Evolutionary conservation across 2,329 filamentous ascomycete genomes (phyloP).

Genomic region (Cladophialophora exuberans): DNA sequence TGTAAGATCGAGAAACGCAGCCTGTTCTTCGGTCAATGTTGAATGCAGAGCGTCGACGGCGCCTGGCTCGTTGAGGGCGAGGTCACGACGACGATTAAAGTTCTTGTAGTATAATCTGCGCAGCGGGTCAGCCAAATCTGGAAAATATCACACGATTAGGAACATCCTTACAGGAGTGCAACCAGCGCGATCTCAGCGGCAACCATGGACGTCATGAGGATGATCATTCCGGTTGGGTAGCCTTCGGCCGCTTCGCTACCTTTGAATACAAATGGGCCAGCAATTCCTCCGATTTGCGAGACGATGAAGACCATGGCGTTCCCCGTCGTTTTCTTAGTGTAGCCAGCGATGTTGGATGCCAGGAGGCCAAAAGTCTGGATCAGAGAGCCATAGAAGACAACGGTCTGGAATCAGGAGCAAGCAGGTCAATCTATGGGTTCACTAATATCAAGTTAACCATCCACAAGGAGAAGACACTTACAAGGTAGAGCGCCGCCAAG

Average conservation of each 20-base stretch:
- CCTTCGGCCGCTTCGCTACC: slow-evolving; percentile 3
- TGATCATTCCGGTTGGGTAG: slow-evolving; percentile 5
- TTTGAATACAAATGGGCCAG: slow-evolving; percentile 2
- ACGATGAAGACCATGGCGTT: neutral
- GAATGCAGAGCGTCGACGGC: neutral
- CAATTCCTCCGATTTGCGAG: neutral
- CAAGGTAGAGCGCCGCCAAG: neutral
- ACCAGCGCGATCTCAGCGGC: neutral
- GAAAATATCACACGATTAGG: neutral
- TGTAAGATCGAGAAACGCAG: neutral
- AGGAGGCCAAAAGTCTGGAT: neutral
- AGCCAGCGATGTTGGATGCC: neutral
- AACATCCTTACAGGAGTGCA: neutral
- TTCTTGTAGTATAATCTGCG: slow-evolving; percentile 1
- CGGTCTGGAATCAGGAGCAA: neutral
- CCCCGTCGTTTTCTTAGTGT: neutral
- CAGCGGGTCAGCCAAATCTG: neutral
- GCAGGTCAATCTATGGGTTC: no score
- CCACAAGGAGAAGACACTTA: neutral
- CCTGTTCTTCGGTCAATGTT: neutral
- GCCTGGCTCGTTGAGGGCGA: neutral
- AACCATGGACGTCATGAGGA: slow-evolving; percentile 1
- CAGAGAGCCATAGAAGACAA: neutral
- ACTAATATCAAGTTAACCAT: neutral
- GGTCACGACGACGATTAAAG: neutral